These are phyloP conservation scores for Leucogyrophana mollusca DNA, from an alignment of 768 basidiomycete species.

Conservation along the genomic window DNA sequence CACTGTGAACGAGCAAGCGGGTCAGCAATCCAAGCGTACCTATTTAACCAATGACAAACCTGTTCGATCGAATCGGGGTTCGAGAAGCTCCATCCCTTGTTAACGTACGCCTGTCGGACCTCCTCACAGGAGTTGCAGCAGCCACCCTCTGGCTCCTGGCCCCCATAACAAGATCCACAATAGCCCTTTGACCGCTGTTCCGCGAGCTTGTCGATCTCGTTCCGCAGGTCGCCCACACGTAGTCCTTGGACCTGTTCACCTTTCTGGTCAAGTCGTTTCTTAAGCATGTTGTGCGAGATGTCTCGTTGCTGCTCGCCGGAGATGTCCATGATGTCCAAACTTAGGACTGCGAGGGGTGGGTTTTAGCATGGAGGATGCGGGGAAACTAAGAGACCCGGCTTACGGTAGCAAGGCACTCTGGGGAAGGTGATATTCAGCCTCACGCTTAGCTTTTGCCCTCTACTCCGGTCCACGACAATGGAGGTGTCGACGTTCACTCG, in stretches of 20 bases:
- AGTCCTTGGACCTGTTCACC: slow-evolving; percentile 61
- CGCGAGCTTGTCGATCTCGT: slow-evolving; percentile 83
- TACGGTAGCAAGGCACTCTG: slow-evolving; percentile 95
- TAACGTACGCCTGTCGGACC: slow-evolving; percentile 85
- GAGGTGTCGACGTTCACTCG: slow-evolving; percentile 85
- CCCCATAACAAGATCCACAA: slow-evolving; percentile 97
- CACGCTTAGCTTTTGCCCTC: slow-evolving; percentile 93
- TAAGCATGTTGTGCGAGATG: slow-evolving; percentile 84
- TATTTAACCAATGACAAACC: slow-evolving; percentile 43
- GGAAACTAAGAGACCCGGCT: slow-evolving; percentile 32
- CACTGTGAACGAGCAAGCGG: slow-evolving; percentile 63
- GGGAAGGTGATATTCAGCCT: slow-evolving; percentile 94
- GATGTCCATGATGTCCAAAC: slow-evolving; percentile 97
- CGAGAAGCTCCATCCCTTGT: slow-evolving; percentile 93
- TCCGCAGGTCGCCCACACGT: slow-evolving; percentile 64
- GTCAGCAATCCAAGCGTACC: not conserved
- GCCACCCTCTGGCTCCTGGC: slow-evolving; percentile 65
- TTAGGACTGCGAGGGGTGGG: slow-evolving; percentile 67
- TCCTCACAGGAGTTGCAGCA: slow-evolving; percentile 98
- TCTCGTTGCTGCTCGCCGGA: slow-evolving; percentile 94
- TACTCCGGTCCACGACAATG: slow-evolving; percentile 89
- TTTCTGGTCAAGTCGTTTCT: slow-evolving; percentile 66
- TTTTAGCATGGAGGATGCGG: not conserved
- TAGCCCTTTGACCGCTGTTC: slow-evolving; percentile 59
- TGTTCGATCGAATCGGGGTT: slow-evolving; percentile 92